phyloP scores from a whole-genome alignment of 192 early-diverging fungal species.

The Backusella mclennaniae region DNA sequence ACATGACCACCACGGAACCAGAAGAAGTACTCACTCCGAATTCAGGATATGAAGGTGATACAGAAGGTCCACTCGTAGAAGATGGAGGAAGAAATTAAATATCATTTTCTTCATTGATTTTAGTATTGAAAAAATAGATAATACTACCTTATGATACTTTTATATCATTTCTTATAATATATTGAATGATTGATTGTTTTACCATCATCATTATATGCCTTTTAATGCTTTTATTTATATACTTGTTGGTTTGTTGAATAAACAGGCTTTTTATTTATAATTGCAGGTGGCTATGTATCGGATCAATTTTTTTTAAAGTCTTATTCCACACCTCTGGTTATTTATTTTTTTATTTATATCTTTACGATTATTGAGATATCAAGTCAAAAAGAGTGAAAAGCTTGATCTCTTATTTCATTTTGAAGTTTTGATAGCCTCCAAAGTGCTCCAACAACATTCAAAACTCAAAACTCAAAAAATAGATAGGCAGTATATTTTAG shows the following conservation, averaged over 20 bases:
- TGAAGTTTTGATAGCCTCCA: not conserved
- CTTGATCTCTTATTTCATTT: not conserved
- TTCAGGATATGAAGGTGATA: conserved; percentile 6
- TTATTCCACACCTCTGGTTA: not conserved
- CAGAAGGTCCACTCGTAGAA: not conserved
- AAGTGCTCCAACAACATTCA: not conserved
- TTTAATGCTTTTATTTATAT: not conserved
- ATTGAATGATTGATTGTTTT: not conserved
- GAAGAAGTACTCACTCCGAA: not conserved
- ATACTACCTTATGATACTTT: too few relatives aligned
- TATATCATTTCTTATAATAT: not conserved
- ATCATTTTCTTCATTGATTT: not conserved
- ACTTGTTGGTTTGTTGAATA: not conserved
- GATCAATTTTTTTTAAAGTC: not conserved
- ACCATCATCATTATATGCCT: not conserved
- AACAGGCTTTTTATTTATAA: not conserved
- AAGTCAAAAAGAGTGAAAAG: not conserved
- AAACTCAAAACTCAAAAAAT: not conserved
- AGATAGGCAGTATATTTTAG: not conserved
- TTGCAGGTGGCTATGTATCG: not conserved
- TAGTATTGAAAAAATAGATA: not conserved
- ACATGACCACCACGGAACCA: not conserved
- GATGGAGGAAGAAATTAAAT: not conserved
- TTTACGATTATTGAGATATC: not conserved
- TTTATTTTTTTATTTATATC: not conserved